phyloP scores from a whole-genome alignment of 1,139 yeast species.

The Diutina pseudorugosa region DNA sequence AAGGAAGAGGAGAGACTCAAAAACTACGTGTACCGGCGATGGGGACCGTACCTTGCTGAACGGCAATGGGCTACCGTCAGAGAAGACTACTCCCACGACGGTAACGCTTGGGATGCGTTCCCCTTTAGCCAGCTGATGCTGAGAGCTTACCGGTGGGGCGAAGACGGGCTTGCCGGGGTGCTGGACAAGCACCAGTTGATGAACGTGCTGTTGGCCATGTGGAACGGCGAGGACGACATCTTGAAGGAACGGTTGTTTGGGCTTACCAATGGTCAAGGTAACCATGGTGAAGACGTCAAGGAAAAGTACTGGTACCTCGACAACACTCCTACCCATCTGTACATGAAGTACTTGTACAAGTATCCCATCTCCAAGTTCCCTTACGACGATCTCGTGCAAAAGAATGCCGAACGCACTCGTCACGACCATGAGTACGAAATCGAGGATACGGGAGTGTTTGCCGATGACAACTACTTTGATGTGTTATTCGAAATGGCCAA shows the following conservation, averaged over 20 bases:
- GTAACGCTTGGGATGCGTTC: constrained; percentile 90
- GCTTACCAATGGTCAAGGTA: constrained; percentile 84
- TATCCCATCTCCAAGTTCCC: constrained; percentile 84
- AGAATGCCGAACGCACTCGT: constrained; percentile 55
- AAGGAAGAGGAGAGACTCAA: neutral
- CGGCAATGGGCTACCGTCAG: constrained; percentile 93
- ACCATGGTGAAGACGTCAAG: constrained; percentile 94
- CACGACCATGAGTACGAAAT: constrained; percentile 60
- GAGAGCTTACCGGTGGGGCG: constrained; percentile 91
- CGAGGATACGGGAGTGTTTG: constrained; percentile 64
- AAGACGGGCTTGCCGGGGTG: constrained; percentile 90
- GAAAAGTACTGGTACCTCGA: constrained; percentile 74
- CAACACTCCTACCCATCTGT: constrained; percentile 88
- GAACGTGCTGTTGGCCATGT: constrained; percentile 70
- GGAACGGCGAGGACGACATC: constrained; percentile 86
- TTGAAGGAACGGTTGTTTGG: constrained; percentile 86
- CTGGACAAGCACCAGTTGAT: constrained; percentile 75
- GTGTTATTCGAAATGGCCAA: constrained; percentile 89
- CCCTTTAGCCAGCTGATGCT: constrained; percentile 82
- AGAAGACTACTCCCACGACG: constrained; percentile 79
- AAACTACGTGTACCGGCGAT: constrained; percentile 44
- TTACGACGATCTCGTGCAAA: constrained; percentile 61
- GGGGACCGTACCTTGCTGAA: constrained; percentile 92
- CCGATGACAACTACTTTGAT: constrained; percentile 78
- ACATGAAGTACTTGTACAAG: constrained; percentile 86